Base-by-base conservation (phyloP, 2,329 filamentous ascomycete species). In the Alternaria sp. region DNA sequence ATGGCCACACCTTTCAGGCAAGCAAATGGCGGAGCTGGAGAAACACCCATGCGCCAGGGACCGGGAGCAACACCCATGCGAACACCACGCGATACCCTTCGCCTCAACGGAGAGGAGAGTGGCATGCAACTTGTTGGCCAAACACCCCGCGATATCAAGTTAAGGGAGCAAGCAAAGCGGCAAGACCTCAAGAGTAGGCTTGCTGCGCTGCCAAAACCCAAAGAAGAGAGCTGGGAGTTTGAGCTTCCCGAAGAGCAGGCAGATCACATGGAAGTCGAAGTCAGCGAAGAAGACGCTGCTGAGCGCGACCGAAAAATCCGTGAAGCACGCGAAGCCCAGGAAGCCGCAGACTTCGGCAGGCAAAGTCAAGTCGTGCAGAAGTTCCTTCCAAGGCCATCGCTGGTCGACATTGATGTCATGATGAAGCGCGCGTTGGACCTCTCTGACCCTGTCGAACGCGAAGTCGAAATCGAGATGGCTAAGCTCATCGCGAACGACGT, bases 331-430 rank as follows among this genome's bases (percentile, higher is more conserved):
- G 90, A 94, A 74, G 91, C 90, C 54, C 75, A 88, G 81, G 84
- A 90, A 77, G 77, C 86, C 73, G 81, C 86, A 12, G 94, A 98
- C 71, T 91, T 93, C 74, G 90, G 88, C 77, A 87, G 94, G 54
- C 90, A 96, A 72, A 96, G 92, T 1, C 93, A 97, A 75, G 94
- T 97, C n/a, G 89, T 97, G 80, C 95, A 98, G 81, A 89, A 87
- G 70, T 88, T 87, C 5, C 83, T 99, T 12, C 96, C 96, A 8
- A 87, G 95, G 47, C 93, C 96, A 2, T 85, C 86, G 2, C 81
- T 86, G 3, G 84, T 98, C 13, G 90, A 98, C 77, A 80, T 96
- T 21, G 83, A 89, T 54, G 84, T 85, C 1, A 82, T 98, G 68
- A 77, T 93, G 55, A 86, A 88, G 66, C 85, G 84, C 30, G 91